Conservation (phyloP, 768 basidiomycete species). For the Amanita phalloides region DNA sequence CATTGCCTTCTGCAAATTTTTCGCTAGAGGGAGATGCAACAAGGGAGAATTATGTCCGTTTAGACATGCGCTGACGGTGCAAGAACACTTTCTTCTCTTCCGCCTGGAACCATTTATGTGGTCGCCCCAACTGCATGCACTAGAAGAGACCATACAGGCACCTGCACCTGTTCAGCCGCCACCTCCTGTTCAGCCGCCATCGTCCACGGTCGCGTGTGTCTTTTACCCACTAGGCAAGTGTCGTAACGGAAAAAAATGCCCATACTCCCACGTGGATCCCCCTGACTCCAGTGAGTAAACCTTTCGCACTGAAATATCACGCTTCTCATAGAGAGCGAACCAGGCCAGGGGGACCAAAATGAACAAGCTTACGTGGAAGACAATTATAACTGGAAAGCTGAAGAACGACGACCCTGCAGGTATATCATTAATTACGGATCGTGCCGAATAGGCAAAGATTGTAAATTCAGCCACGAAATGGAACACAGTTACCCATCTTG, state of each 20-base stretch:
- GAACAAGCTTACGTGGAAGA: not conserved
- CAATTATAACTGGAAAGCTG: not conserved
- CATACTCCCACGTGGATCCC: conserved; percentile 21
- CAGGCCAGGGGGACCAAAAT: not conserved
- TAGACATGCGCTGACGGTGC: conserved; percentile 28
- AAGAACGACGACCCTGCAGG: conserved; percentile 10
- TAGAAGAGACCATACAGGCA: not conserved
- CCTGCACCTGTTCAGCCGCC: not conserved
- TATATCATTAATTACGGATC: conserved; percentile 12
- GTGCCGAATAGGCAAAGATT: conserved; percentile 13
- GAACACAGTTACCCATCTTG: not conserved
- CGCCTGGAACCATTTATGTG: conserved; percentile 25
- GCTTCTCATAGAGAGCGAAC: not conserved
- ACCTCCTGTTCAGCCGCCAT: conserved; percentile 2
- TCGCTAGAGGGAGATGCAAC: conserved; percentile 24
- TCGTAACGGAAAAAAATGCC: conserved; percentile 26
- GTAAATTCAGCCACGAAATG: conserved; percentile 14
- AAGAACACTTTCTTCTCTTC: conserved; percentile 28
- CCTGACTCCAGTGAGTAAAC: conserved; percentile 3
- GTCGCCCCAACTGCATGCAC: not conserved
- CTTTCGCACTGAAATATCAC: not conserved
- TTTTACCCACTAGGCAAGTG: conserved; percentile 28
- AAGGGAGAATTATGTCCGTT: conserved; percentile 22
- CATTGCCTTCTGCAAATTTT: conserved; percentile 28
- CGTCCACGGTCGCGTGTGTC: conserved; percentile 15